Conservation (phyloP, 768 basidiomycete genomes). For the Suillus paluster region DNA sequence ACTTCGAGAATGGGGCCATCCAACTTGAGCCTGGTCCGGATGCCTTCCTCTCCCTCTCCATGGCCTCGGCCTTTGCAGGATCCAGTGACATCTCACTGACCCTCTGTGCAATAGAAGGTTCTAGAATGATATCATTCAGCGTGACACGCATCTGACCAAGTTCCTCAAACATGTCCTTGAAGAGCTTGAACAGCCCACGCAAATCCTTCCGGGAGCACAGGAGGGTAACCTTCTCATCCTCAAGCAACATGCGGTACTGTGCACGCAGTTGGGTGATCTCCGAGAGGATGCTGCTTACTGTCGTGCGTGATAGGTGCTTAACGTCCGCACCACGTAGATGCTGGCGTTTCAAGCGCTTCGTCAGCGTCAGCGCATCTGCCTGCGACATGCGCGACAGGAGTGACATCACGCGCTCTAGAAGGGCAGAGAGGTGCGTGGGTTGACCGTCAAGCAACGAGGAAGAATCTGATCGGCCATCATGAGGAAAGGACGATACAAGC, state of each 20-base stretch:
- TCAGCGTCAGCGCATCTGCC: constrained; percentile 86
- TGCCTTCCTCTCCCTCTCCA: constrained; percentile 35
- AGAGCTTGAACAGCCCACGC: constrained; percentile 77
- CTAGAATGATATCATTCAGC: constrained; percentile 89
- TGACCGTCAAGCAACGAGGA: constrained; percentile 69
- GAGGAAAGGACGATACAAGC: constrained; percentile 48
- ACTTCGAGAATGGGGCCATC: constrained; percentile 87
- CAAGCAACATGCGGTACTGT: constrained; percentile 74
- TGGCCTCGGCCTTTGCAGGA: constrained; percentile 52
- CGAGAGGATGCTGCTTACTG: constrained; percentile 70
- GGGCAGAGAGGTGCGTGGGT: constrained; percentile 49
- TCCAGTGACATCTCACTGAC: constrained; percentile 75
- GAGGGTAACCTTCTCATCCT: constrained; percentile 70
- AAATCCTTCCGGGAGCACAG: constrained; percentile 80
- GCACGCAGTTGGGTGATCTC: constrained; percentile 73
- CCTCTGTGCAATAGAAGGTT: constrained; percentile 74
- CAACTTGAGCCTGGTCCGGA: constrained; percentile 56
- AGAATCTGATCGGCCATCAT: constrained; percentile 73
- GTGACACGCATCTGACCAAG: constrained; percentile 80
- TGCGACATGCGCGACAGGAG: constrained; percentile 68
- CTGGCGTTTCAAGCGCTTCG: constrained; percentile 89
- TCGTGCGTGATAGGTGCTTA: constrained; percentile 82
- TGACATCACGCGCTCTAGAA: constrained; percentile 66
- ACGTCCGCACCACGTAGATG: constrained; percentile 86
- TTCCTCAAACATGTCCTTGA: constrained; percentile 85